Evolutionary conservation across 345 rosid genomes (phyloP), one percentile per base, ranked within the genome.

Genomic region (Hypericum perforatum): DNA sequence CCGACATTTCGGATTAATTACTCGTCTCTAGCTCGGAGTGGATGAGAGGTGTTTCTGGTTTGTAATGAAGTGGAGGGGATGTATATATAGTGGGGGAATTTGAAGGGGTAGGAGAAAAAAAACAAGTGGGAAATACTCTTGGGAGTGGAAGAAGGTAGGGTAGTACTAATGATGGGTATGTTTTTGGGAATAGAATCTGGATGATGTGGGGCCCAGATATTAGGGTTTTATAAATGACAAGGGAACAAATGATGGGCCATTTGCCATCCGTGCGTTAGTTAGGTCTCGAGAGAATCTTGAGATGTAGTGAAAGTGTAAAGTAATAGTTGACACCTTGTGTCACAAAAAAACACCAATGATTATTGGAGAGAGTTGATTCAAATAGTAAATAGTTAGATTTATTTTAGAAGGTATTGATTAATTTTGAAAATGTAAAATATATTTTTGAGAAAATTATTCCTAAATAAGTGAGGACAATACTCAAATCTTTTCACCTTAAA

Each of bases 1-100:
- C 96, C 32, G 90, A 49, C 98, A 92, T 92, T 57, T 41, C 64
- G 10, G 4, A 12, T 16, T 16, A 55, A 12, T 16, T 16, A 55
- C 13, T 9, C 7, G 6, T 13, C 46, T 6, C 12, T 41, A 9
- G 32, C 32, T 1, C 32, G 32, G 32, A 22, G 32, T 1, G 32
- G 32, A 22, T 1, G 32, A 22, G 32, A 22, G 32, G 32, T 1
- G 32, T 22, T 22, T 22, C 32, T 22, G 4, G 32, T 4, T 53
- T 65, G 49, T 62, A 77, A 63, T 60, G 65, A 59, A 55, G 52
- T 68, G 46, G 45, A 22, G 59, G 41, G 40, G 47, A 43, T 53
- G 52, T 58, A 52, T 62, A 15, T 57, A 62, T 62, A 11, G 8
- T 22, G 32, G 4, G 32, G 32, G 32, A 22, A 29, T 16, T 52